Evolutionary conservation across 176 grass and related monocot genomes (phyloP), one percentile per base, ranked within the genome.

Genomic region (Thalia dealbata): DNA sequence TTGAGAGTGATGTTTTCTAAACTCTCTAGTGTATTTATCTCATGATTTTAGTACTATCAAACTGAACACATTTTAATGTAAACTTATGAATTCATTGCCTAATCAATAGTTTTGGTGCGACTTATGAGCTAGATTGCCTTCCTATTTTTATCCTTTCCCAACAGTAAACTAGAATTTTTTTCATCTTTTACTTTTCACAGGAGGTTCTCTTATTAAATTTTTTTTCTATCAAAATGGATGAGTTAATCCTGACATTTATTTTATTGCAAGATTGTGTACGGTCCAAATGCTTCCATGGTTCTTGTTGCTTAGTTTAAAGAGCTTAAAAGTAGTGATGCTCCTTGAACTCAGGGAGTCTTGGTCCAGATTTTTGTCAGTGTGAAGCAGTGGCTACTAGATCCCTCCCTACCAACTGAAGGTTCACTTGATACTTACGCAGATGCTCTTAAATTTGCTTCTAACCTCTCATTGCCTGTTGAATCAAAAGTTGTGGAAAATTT

Each of bases 261-360:
- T 62, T 52, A 67, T 1, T 77, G 61, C 68, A 52, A 67, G 50
- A 72, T 71, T 54, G 18, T 59, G 26, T 18, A 74, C 76, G 23
- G 50, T 81, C 42, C 72, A 92, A 86, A 86, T 19, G 75, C 85
- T 79, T 93, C 95, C 69, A 88, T 99, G 90, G 78, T 99, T 92
- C 78, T 99, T 43, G 83, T 90, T 64, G 89, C 87, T 82, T 99
- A 85, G 90, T 91, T 91, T 70, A 91, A 99, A 80, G 87, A 91
- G 78, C 69, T 93, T 27, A 90, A 87, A 81, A 84, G 68, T 68
- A 93, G 79, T 69, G 90, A 88, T 68, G 77, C 73, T 30, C 55
- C 79, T 64, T 52, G 51, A 41, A 76, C 73, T 64, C 83, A 69
- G 52, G 32, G 22, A 50, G 19, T 83, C 78, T 76, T 93, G 58